Base-by-base conservation (phyloP, 345 rosid genomes). In the Bruguiera gymnorhiza region DNA sequence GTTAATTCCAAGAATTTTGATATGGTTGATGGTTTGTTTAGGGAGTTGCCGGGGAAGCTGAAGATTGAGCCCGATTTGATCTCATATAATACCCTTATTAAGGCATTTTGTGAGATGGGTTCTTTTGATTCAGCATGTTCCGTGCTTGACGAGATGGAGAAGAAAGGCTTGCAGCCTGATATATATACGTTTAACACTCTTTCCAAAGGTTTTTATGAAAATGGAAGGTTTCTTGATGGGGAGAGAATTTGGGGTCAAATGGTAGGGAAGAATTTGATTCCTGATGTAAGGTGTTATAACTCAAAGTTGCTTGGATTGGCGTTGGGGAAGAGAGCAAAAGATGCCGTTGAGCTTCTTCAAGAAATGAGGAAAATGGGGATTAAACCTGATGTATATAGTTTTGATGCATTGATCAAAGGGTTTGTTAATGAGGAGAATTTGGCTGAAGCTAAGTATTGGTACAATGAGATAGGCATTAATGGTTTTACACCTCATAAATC, bases 181-280 rank as follows among this genome's bases (percentile, higher is more conserved):
- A 52, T 76, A 76, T 52, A 86, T 52, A 84, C 90, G 2, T 90
- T 78, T 65, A 87, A 88, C 58, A 81, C 85, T 0, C 86, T 90
- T 56, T 63, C 87, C 55, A 3, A 72, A 19, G 88, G 72, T 39
- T 79, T 79, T 18, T 83, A 81, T 71, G 54, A n/a, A 53, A 84
- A 84, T 32, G 87, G 85, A 6, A 67, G 63, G 58, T 73, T 83
- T 31, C 83, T 16, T 16, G 86, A 75, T 8, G 97, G 90, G n/a
- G 91, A 87, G 76, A 73, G 68, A 75, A 78, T 84, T n/a, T 89
- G 92, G 95, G 56, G 46, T 56, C 72, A 60, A 67, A 87, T 88
- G 91, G 23, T 69, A 74, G 79, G 77, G 60, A 86, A 72, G 72
- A 68, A 70, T 70, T 71, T 88, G 32, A 65, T 4, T 37, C 86